Evolutionary conservation across 2,329 filamentous ascomycete genomes (phyloP).

Genomic region (Diaporthe nobilis): DNA sequence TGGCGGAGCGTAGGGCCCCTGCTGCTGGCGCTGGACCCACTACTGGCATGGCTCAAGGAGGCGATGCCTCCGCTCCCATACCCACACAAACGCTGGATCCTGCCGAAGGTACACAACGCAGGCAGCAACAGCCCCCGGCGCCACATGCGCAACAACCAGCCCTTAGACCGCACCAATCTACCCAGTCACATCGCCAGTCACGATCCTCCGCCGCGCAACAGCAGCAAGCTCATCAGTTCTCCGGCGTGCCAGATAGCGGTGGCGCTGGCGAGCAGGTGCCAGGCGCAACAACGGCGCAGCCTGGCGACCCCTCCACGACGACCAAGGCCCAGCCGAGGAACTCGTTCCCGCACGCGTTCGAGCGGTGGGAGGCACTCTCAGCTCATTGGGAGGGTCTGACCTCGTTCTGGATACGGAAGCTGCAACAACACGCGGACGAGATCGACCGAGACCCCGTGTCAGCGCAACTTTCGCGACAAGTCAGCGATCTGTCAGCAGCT

Average conservation of each 20-base stretch:
- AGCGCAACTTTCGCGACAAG: constrained; percentile 91
- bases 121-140: constrained; percentile 48
- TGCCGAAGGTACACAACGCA: constrained; percentile 47
- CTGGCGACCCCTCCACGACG: constrained; percentile 52
- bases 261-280: constrained; percentile 36
- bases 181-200: constrained; percentile 41
- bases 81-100: constrained; percentile 53
- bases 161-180: constrained; percentile 42
- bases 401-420: constrained; percentile 94
- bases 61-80: constrained; percentile 45
- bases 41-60: constrained; percentile 46
- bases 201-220: constrained; percentile 47
- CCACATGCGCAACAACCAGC: constrained; percentile 42
- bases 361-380: constrained; percentile 96
- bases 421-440: constrained; percentile 92
- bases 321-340: constrained; percentile 66
- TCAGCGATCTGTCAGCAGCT: constrained; percentile 96
- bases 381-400: constrained; percentile 99
- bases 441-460: constrained; percentile 86
- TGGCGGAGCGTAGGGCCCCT: constrained; percentile 73
- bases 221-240: constrained; percentile 47
- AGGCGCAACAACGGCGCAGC: constrained; percentile 44
- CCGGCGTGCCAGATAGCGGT: constrained; percentile 32
- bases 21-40: constrained; percentile 58
- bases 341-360: constrained; percentile 95